These are phyloP conservation scores for Vitis hybrid DNA, from an alignment of 177 flowering plant species.

Conservation along the genomic window DNA sequence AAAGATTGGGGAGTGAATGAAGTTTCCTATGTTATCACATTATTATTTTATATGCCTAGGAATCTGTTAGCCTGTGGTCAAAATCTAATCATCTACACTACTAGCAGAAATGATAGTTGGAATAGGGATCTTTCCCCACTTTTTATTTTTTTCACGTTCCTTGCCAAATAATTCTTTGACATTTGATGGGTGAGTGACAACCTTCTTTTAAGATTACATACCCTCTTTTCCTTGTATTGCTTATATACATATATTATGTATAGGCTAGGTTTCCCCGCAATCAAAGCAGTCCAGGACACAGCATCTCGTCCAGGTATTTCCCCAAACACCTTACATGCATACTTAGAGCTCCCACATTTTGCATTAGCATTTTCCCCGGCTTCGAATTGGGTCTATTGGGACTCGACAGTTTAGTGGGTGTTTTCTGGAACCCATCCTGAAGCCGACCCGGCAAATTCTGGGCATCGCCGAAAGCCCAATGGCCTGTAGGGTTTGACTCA, in stretches of 20 bases:
- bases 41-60: neutral
- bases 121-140: neutral
- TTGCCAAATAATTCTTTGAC: conserved; percentile 22
- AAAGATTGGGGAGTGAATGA: neutral
- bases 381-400: too few species aligned
- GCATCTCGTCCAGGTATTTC: too few species aligned
- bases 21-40: conserved; percentile 2
- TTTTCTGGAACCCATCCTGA: too few species aligned
- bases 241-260: neutral
- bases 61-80: neutral
- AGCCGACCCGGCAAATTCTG: too few species aligned
- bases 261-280: neutral
- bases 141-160: neutral
- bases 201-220: conserved; percentile 1
- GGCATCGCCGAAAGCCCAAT: too few species aligned
- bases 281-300: too few species aligned
- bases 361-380: too few species aligned
- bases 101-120: neutral
- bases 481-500: too few species aligned
- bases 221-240: neutral
- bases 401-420: too few species aligned
- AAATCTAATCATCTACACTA: neutral
- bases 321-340: too few species aligned
- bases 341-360: too few species aligned
- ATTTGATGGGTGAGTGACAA: conserved; percentile 15